Conservation (phyloP, 129 eudicot genomes). For the Escallonia herrerae region DNA sequence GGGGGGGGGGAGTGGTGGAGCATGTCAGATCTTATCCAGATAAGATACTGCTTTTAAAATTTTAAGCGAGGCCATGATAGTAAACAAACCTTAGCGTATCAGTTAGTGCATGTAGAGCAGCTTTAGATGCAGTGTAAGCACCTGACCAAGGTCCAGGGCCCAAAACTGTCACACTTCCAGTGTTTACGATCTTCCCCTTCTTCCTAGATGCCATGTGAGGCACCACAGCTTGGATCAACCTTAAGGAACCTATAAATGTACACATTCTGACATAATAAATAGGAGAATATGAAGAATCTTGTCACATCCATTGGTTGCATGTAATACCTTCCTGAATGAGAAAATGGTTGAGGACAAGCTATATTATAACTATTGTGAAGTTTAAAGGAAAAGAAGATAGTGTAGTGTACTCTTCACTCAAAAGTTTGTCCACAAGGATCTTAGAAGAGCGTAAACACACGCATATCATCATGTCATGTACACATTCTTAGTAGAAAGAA, state of each 20-base stretch:
- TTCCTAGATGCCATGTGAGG: slow-evolving; percentile 92
- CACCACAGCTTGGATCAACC: slow-evolving; percentile 86
- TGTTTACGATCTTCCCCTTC: slow-evolving; percentile 82
- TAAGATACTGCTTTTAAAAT: not conserved
- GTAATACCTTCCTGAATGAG: no score
- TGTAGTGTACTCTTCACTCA: no score
- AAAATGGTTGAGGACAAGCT: no score
- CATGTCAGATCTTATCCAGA: not conserved
- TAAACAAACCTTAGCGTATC: slow-evolving; percentile 69
- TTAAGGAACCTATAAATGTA: slow-evolving; percentile 52
- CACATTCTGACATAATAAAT: not conserved
- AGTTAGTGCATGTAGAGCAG: slow-evolving; percentile 79
- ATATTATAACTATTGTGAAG: no score
- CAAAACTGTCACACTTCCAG: slow-evolving; percentile 74
- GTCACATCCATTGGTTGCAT: not conserved
- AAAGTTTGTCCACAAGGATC: no score
- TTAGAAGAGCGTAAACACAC: no score
- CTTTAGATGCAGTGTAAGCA: slow-evolving; percentile 78
- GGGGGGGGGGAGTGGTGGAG: no score
- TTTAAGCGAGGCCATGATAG: not conserved
- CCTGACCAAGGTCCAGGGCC: slow-evolving; percentile 97
- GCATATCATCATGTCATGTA: no score
- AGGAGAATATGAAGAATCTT: not conserved
- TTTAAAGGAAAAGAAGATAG: no score
- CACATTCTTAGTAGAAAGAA: no score